Conservation (phyloP, 345 rosid genomes). For the Odontarrhena argentea region DNA sequence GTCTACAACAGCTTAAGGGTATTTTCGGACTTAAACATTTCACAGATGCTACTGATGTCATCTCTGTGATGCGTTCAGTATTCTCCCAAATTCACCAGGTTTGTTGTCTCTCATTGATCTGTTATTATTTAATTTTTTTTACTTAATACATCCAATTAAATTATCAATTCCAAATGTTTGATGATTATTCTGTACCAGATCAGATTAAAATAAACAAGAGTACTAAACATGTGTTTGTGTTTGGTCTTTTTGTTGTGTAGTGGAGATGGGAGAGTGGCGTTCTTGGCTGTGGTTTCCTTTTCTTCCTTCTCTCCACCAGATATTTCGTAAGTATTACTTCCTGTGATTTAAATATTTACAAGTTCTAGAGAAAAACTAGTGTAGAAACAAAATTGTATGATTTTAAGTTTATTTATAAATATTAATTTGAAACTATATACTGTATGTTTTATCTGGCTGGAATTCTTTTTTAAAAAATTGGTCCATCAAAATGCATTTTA, state of each 20-base stretch:
- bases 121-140: background rate
- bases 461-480: no score
- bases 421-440: no score
- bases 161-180: slow-evolving; percentile 12
- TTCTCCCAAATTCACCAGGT: slow-evolving; percentile 79
- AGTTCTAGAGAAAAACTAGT: no score
- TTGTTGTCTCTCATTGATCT: background rate
- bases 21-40: slow-evolving; percentile 78
- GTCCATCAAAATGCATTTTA: no score
- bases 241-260: slow-evolving; percentile 48
- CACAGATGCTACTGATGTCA: slow-evolving; percentile 77
- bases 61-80: slow-evolving; percentile 82
- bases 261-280: slow-evolving; percentile 99
- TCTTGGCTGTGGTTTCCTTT: slow-evolving; percentile 80
- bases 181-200: background rate
- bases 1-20: slow-evolving; percentile 92
- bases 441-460: no score
- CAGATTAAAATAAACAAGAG: background rate
- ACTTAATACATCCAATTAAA: slow-evolving; percentile 19
- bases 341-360: no score
- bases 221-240: slow-evolving; percentile 25
- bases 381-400: no score
- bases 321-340: slow-evolving; percentile 56
- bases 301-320: slow-evolving; percentile 76
- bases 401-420: no score